Conservation (phyloP, 2,329 filamentous ascomycete species). For the Penicillium decumbens region DNA sequence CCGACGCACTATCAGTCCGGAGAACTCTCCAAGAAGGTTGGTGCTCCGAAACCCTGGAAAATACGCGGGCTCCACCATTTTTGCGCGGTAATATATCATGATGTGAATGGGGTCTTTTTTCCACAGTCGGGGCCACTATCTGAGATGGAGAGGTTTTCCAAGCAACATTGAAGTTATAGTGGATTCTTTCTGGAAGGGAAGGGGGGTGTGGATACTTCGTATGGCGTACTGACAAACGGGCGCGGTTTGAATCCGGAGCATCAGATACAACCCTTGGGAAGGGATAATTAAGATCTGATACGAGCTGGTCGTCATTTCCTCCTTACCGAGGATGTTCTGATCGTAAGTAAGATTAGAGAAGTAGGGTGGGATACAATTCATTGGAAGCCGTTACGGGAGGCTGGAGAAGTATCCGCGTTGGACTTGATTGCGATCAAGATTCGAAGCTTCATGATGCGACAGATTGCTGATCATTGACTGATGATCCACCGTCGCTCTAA, state of each 20-base stretch:
- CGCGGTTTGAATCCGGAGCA: constrained; percentile 1
- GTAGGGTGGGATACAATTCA: not conserved
- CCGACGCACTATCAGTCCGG: constrained; percentile 5
- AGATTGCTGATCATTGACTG: constrained; percentile 18
- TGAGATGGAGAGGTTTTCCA: not conserved
- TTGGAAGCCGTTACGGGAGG: constrained; percentile 2
- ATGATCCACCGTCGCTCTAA: constrained; percentile 16
- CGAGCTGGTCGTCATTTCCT: not conserved
- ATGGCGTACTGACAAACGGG: constrained; percentile 12
- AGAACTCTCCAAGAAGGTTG: constrained; percentile 16
- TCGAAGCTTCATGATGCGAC: constrained; percentile 13
- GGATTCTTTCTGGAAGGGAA: constrained; percentile 1
- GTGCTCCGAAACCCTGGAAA: constrained; percentile 17
- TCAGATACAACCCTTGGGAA: not conserved
- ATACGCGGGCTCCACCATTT: constrained; percentile 6
- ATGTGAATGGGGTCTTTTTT: constrained; percentile 1
- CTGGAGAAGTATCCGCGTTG: constrained; percentile 5
- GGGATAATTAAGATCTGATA: not conserved
- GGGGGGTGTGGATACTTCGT: constrained; percentile 1
- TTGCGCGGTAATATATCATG: not conserved
- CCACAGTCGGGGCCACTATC: not conserved
- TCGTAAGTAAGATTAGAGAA: constrained; percentile 2
- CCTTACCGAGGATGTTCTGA: constrained; percentile 9
- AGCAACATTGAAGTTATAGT: not conserved
- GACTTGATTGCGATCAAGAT: constrained; percentile 11